phyloP scores from a whole-genome alignment of 306 rosid genomes.

The Vigna mungo region DNA sequence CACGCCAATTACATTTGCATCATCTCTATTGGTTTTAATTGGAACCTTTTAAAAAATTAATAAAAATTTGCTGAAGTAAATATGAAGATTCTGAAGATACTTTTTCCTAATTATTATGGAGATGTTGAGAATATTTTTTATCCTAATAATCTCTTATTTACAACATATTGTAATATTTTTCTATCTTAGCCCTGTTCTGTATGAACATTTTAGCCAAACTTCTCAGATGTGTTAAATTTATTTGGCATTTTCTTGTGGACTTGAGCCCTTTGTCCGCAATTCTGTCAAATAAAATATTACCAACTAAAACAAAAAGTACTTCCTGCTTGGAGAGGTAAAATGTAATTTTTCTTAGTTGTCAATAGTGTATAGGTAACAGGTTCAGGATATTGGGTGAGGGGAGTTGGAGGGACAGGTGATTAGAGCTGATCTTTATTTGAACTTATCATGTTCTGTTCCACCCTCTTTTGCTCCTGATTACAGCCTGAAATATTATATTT shows the following conservation, averaged over 20 bases:
- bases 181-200: slow-evolving; percentile 21
- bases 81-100: no score
- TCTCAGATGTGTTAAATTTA: slow-evolving; percentile 27
- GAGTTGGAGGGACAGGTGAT: background rate
- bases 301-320: slow-evolving; percentile 21
- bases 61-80: no score
- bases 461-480: background rate
- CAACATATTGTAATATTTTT: slow-evolving; percentile 5
- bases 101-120: no score
- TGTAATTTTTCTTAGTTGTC: slow-evolving; percentile 27
- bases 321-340: background rate
- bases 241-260: slow-evolving; percentile 29
- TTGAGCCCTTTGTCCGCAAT: slow-evolving; percentile 18
- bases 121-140: no score
- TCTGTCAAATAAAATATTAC: slow-evolving; percentile 18
- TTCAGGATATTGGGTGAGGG: background rate
- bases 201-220: slow-evolving; percentile 37
- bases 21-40: no score
- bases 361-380: slow-evolving; percentile 9
- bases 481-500: slow-evolving; percentile 28
- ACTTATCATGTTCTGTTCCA: background rate
- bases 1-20: no score
- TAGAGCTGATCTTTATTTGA: slow-evolving; percentile 18
- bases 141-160: no score
- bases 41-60: no score